Base-by-base conservation (phyloP, 768 basidiomycete species). In the Grammothele lineata region DNA sequence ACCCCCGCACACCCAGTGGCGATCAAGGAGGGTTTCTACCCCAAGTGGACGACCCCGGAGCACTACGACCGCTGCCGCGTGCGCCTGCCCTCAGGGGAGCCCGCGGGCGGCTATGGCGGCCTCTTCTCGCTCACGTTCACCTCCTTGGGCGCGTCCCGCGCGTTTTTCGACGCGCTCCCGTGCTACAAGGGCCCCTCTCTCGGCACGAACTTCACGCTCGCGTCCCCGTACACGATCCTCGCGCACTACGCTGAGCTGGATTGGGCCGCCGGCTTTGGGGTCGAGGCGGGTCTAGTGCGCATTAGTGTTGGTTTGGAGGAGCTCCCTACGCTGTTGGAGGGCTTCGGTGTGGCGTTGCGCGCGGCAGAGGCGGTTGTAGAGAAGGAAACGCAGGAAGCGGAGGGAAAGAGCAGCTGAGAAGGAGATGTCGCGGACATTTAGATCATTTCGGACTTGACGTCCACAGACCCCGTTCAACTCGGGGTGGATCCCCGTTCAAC, bases 201-300 rank as follows among this genome's bases (percentile, higher is more conserved):
- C 8, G 95, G 95, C 2, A 97, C 95, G 18, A 96, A 92, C 73
- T 97, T 97, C 64, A 97, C 95, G 2, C 75, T 98, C 24, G 92
- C 92, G 25, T 93, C 84, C 55, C 95, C 94, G 21, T 98, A 91
- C 62, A 89, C 91, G 9, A 82, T 98, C 48, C 73, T 99, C 21
- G 95, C 90, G 30, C 95, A 98, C 65, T 97, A 81, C 55, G 61
- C 68, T 1, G 95, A 99, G 66, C 69, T 95, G 52, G 89, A 87
- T 30, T 99, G 95, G 95, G 95, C 94, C 14, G 83, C 78, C 40
- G 69, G 74, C 51, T 95, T 80, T 66, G 93, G 90, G 17, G 90
- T 99, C 11, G 90, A 95, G 59, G 70, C 70, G 43, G 83, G 81
- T 4, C 66, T 99, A 36, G 89, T 99, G 9, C 74, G 95, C 48